Base-by-base conservation (phyloP, 2,329 filamentous ascomycete genomes). In the Colletotrichum melonis region DNA sequence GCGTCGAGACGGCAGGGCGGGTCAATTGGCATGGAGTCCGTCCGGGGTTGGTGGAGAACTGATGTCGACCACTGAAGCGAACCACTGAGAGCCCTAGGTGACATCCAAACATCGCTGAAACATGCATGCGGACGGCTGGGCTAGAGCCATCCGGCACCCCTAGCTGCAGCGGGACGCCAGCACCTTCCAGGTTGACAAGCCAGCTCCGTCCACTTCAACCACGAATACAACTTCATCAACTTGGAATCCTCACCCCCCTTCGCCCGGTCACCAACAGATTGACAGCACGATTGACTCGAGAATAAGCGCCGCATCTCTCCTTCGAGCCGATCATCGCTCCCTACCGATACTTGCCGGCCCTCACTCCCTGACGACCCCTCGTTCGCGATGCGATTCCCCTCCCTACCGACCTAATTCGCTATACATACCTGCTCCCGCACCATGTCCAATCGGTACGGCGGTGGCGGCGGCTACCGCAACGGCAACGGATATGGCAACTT, bases 381-480 rank as follows among this genome's bases (percentile, higher is more conserved):
- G 49, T 63, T 32, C 73, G 64, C 62, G 66, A 76, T 76, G 74
- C 73, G 63, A 73, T 60, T 35, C 30, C 58, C 24, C 52, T 52
- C 38, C 60, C 49, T 42, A 19, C 26, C 67, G 16, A 60, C 28
- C 26, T 75, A 75, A 71, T 73, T 46, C 69, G 69, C 69, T n/a
- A 22, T 42, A 60, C 38, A 63, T 38, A 65, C 56, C 38, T 30
- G 26, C 49, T 67, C 63, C 58, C 52, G 60, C 65, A 74, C 59
- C 46, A 76, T 75, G 74, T 73, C 69, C 72, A 77, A 74, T 55
- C 67, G 71, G 55, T 76, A 74, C 63, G 76, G 73, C 38, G 81
- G 79, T 76, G 78, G 75, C 75, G 81, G 79, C 76, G 78, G 82
- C 67, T 86, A 84, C 80, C 84, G 85, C 78, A 85, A 83, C 71